A percentile compares a stretch with the other conserved stretches of the same genome.
These are phyloP conservation scores for Rusavskia elegans DNA, from an alignment of 495 filamentous ascomycete genomes.

Conservation along the genomic window DNA sequence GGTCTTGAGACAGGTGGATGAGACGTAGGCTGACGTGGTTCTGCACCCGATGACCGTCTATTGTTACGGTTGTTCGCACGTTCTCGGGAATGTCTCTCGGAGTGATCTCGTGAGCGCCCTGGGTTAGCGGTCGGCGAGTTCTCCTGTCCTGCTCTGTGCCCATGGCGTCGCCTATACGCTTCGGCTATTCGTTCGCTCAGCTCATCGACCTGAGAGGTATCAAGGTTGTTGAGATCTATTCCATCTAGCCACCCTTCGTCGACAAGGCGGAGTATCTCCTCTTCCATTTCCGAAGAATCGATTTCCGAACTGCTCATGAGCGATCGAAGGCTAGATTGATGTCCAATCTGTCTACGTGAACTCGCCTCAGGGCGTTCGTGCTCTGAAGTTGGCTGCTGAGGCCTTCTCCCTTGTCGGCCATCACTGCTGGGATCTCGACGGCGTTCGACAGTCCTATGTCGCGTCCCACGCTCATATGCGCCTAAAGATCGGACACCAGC, in stretches of 20 bases:
- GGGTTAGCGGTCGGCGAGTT: background rate
- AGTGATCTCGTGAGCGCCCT: slow-evolving; percentile 9
- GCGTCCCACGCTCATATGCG: slow-evolving; percentile 18
- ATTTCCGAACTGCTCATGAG: slow-evolving; percentile 60
- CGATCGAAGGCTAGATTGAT: slow-evolving; percentile 75
- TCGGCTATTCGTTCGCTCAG: slow-evolving; percentile 78
- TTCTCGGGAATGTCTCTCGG: slow-evolving; percentile 17
- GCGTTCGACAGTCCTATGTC: slow-evolving; percentile 15
- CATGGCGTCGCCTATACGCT: slow-evolving; percentile 60
- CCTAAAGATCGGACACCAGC: slow-evolving; percentile 25
- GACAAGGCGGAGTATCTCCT: slow-evolving; percentile 75
- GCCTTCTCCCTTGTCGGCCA: slow-evolving; percentile 26
- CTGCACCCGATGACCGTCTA: slow-evolving; percentile 15
- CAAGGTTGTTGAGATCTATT: slow-evolving; percentile 68
- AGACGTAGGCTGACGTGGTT: slow-evolving; percentile 21
- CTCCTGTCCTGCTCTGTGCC: slow-evolving; percentile 14
- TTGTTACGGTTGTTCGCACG: slow-evolving; percentile 16
- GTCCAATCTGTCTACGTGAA: slow-evolving; percentile 46
- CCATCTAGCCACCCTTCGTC: slow-evolving; percentile 78
- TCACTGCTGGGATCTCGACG: slow-evolving; percentile 22
- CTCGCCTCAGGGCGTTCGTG: slow-evolving; percentile 6
- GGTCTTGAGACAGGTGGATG: slow-evolving; percentile 40
- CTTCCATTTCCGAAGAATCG: slow-evolving; percentile 60
- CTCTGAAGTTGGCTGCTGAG: slow-evolving; percentile 9
- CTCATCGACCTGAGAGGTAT: slow-evolving; percentile 63